Conservation (phyloP, 257 asterid species). For the Przewalskia tangutica region DNA sequence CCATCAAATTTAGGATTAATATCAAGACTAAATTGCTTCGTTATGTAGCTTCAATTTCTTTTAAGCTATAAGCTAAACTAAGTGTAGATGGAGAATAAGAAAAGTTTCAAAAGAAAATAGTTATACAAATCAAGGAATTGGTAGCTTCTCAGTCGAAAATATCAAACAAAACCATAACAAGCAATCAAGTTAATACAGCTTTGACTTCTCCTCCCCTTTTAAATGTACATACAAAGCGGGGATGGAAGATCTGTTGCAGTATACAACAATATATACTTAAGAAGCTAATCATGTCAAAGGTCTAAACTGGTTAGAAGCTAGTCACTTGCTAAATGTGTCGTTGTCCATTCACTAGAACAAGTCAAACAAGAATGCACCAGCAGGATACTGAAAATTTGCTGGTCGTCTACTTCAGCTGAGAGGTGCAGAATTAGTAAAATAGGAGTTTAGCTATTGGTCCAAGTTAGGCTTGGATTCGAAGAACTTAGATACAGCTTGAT, state of each 20-base stretch:
- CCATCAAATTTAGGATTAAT: too few species aligned
- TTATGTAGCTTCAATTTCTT: too few species aligned
- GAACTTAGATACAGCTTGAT: constrained; percentile 71
- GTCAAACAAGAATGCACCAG: constrained; percentile 18
- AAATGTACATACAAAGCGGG: constrained; percentile 20
- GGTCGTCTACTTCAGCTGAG: constrained; percentile 5
- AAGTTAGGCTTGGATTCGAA: constrained; percentile 32
- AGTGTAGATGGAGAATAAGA: not conserved
- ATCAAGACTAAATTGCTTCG: too few species aligned
- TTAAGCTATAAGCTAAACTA: not conserved
- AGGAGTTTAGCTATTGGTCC: constrained; percentile 9
- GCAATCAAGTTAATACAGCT: constrained; percentile 12
- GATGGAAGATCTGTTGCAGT: constrained; percentile 2
- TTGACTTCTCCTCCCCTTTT: constrained; percentile 10
- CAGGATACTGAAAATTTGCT: constrained; percentile 29
- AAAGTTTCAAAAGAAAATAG: not conserved
- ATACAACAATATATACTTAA: not conserved
- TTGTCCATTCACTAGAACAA: not conserved
- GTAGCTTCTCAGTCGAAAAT: not conserved
- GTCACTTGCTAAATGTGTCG: not conserved
- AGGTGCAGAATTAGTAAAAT: not conserved
- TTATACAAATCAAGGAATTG: constrained; percentile 6
- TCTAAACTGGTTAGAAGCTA: constrained; percentile 7
- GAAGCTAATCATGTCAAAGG: constrained; percentile 8
- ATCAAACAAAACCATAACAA: constrained; percentile 6